A percentile compares a stretch with the other conserved stretches of the same genome.
Conservation (phyloP, 1,139 yeast genomes). For the Meyerozyma elateridarum region DNA sequence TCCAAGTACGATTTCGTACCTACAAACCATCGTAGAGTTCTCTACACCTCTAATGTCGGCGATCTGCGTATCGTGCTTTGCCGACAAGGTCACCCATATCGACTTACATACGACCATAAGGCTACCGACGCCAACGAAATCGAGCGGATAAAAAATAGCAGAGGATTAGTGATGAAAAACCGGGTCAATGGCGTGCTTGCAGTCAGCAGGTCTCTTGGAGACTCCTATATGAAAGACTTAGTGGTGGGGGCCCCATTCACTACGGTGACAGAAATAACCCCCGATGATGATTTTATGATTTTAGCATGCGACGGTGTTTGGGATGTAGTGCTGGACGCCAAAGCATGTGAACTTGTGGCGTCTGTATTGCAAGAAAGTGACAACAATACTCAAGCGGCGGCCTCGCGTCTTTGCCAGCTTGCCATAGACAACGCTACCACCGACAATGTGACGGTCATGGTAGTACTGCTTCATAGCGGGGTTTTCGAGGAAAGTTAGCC, state of each 20-base stretch:
- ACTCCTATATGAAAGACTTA: conserved; percentile 81
- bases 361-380: conserved; percentile 40
- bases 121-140: conserved; percentile 80
- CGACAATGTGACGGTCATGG: conserved; percentile 93
- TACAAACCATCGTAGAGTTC: conserved; percentile 55
- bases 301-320: conserved; percentile 94
- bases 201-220: conserved; percentile 93
- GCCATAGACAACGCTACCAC: conserved; percentile 82
- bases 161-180: conserved; percentile 85
- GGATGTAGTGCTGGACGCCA: conserved; percentile 84
- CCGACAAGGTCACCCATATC: conserved; percentile 66
- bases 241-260: conserved; percentile 93
- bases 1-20: conserved; percentile 40
- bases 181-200: conserved; percentile 96
- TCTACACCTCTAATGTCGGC: conserved; percentile 94
- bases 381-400: conserved; percentile 55
- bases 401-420: conserved; percentile 61
- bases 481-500: conserved; percentile 29
- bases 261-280: conserved; percentile 70
- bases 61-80: conserved; percentile 82
- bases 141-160: conserved; percentile 67
- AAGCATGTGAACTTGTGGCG: conserved; percentile 69
- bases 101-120: conserved; percentile 91
- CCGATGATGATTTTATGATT: conserved; percentile 69
- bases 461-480: conserved; percentile 53